Conservation (phyloP, 495 filamentous ascomycete genomes). For the Sphaerosporella brunnea region DNA sequence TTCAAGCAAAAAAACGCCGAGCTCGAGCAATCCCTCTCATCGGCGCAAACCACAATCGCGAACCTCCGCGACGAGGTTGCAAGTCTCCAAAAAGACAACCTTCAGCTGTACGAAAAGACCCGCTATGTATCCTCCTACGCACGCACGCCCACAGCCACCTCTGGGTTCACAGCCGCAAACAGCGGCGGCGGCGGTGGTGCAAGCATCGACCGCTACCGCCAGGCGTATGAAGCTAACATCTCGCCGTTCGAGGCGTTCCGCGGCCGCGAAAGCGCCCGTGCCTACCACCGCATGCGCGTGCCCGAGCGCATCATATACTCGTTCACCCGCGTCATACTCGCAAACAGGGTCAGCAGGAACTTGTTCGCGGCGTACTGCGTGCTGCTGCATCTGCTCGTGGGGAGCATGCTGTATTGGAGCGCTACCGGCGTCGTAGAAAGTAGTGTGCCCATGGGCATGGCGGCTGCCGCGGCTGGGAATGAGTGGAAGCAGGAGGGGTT, state of each 20-base stretch:
- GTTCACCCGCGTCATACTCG: constrained; percentile 74
- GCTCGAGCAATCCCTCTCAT: constrained; percentile 77
- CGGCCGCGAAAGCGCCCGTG: constrained; percentile 73
- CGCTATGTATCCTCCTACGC: constrained; percentile 88
- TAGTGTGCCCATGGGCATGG: constrained; percentile 27
- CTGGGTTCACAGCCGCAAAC: constrained; percentile 43
- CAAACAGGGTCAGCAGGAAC: constrained; percentile 77
- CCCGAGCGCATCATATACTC: constrained; percentile 83
- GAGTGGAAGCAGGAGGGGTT: constrained; percentile 16
- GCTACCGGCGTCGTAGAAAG: constrained; percentile 29
- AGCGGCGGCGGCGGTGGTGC: constrained; percentile 47
- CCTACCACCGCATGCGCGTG: constrained; percentile 87
- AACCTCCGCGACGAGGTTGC: constrained; percentile 80
- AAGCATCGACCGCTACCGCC: constrained; percentile 70
- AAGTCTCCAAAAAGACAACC: constrained; percentile 86
- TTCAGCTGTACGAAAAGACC: constrained; percentile 94
- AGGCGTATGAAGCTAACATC: constrained; percentile 85
- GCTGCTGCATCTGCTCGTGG: constrained; percentile 69
- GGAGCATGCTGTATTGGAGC: constrained; percentile 70
- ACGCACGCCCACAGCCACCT: constrained; percentile 27
- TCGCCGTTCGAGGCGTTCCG: constrained; percentile 91
- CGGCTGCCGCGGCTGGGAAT: constrained; percentile 8
- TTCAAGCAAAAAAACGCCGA: constrained; percentile 94
- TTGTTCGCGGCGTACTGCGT: constrained; percentile 91
- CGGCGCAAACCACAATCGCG: constrained; percentile 61